Evolutionary conservation across 306 rosid species (phyloP).

Genomic region (Luffa acutangula): DNA sequence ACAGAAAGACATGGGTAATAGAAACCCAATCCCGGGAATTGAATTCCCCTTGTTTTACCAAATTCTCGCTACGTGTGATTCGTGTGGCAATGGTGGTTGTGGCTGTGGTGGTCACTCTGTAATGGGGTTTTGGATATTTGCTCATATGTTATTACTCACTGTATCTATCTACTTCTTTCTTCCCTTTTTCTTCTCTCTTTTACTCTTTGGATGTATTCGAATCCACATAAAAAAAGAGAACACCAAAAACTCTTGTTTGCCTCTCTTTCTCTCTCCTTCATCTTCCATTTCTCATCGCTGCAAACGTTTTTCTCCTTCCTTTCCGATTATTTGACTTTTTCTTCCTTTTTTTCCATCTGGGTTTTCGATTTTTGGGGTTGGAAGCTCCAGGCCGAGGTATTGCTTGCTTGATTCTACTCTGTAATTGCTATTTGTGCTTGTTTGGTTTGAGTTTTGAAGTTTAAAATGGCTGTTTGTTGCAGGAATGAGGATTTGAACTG

Average conservation of each 20-base stretch:
- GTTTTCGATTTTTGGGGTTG: not conserved
- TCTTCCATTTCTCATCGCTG: not conserved
- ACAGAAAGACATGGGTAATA: not conserved
- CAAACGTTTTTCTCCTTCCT: not conserved
- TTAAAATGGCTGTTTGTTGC: not conserved
- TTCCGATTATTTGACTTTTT: not conserved
- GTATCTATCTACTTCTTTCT: not conserved
- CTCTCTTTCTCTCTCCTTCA: not conserved
- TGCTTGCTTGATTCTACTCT: not conserved
- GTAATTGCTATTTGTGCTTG: not conserved
- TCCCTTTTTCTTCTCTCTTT: not conserved
- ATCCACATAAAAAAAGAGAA: not conserved
- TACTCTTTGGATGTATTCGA: not conserved
- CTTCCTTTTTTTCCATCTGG: not conserved
- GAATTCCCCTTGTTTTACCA: not conserved
- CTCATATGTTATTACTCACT: not conserved
- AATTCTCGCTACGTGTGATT: not conserved
- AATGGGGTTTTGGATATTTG: not conserved
- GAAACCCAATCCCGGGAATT: not conserved
- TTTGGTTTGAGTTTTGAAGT: not conserved
- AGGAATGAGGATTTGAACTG: not conserved
- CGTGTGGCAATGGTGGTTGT: not conserved
- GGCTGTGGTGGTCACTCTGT: not conserved
- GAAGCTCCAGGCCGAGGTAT: not conserved
- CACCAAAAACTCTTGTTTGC: not conserved